These are phyloP conservation scores for Dalechampia spathulata DNA, from an alignment of 441 rosid genomes.

Conservation along the genomic window DNA sequence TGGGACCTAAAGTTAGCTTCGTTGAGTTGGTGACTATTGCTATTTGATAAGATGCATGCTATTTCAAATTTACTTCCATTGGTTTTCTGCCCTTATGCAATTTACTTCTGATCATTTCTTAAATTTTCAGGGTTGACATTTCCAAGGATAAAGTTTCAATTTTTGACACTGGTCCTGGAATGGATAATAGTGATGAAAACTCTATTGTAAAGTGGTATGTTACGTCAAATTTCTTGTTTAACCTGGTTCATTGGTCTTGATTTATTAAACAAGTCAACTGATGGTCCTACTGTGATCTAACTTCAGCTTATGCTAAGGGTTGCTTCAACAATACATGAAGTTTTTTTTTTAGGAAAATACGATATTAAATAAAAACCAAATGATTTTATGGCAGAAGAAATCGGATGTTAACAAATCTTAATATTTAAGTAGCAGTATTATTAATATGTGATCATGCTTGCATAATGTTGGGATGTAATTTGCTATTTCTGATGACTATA, in stretches of 20 bases:
- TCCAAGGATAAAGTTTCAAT: conserved; percentile 37
- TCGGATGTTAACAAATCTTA: too few species aligned
- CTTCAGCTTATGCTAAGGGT: too few species aligned
- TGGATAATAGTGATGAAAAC: conserved; percentile 55
- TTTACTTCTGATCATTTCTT: conserved; percentile 8
- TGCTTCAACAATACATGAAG: too few species aligned
- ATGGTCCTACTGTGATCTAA: background rate
- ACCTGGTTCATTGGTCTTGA: background rate
- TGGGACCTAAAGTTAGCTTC: background rate
- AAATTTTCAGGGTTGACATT: conserved; percentile 46
- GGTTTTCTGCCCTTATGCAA: background rate
- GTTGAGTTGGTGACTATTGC: too few species aligned
- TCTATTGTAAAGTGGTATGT: conserved; percentile 59
- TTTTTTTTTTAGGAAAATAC: too few species aligned
- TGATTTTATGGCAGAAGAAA: too few species aligned
- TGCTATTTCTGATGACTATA: background rate
- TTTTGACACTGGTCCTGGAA: conserved; percentile 74
- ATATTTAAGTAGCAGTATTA: too few species aligned
- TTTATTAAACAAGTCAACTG: background rate
- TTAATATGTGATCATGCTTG: too few species aligned
- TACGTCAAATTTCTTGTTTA: conserved; percentile 8
- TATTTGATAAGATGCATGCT: too few species aligned
- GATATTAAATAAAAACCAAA: too few species aligned
- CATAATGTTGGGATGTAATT: background rate
- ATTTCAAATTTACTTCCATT: background rate